Evolutionary conservation across 129 eudicot species (phyloP).

Genomic region (Chrysanthemum seticuspe): DNA sequence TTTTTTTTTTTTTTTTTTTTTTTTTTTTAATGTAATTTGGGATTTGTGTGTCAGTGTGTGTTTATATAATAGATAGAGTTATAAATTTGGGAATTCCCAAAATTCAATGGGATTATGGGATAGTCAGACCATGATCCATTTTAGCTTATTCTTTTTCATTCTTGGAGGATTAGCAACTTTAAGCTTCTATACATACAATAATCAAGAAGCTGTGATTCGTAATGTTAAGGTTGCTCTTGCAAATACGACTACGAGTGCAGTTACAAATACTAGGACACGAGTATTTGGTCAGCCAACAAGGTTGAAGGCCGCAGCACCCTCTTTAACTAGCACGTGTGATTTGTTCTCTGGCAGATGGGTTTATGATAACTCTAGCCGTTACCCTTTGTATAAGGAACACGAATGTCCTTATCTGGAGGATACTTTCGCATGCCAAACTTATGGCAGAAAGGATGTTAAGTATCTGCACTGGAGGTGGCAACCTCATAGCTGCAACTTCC

Average conservation of each 20-base stretch:
- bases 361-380: slow-evolving; percentile 41
- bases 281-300: slow-evolving; percentile 12
- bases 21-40: too few relatives aligned
- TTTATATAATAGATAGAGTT: too few relatives aligned
- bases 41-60: too few relatives aligned
- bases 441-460: slow-evolving; percentile 45
- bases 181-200: slow-evolving; percentile 18
- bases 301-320: neutral
- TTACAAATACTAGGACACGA: neutral
- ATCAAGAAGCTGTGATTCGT: neutral
- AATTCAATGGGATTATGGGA: slow-evolving; percentile 7
- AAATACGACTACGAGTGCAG: neutral
- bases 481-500: slow-evolving; percentile 57
- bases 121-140: slow-evolving; percentile 26
- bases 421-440: slow-evolving; percentile 51
- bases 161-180: slow-evolving; percentile 31
- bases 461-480: slow-evolving; percentile 74
- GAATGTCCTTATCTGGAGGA: slow-evolving; percentile 54
- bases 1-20: too few relatives aligned
- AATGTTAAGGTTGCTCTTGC: neutral
- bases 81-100: too few relatives aligned
- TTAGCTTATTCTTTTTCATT: slow-evolving; percentile 28
- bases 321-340: slow-evolving; percentile 32
- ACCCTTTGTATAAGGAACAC: slow-evolving; percentile 53
- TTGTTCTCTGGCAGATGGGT: slow-evolving; percentile 69